Evolutionary conservation across 345 rosid genomes (phyloP), one percentile per base, ranked within the genome.

Genomic region (Punica granatum): DNA sequence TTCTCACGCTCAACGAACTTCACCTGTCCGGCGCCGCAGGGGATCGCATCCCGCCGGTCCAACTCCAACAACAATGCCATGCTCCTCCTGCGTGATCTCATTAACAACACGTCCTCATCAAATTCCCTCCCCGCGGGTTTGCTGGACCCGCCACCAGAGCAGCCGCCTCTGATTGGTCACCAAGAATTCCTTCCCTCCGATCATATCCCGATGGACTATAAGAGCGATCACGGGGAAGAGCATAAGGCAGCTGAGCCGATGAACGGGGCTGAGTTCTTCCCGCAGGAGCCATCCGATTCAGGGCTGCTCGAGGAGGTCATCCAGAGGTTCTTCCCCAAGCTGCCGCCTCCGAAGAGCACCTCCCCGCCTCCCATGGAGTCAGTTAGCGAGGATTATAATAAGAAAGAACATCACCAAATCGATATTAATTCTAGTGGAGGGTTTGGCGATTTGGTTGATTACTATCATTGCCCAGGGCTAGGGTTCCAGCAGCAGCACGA

Each of bases 221-320:
- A 23, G 32, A 58, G 15, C 51, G n/a, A 34, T 59, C 31, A 48
- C 51, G 7, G 16, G 32, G 32, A 34, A 49, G 61, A 39, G 25
- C 56, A 32, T n/a, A 33, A 6, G 69, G 46, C 28, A 26, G 30
- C 13, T 21, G 15, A 11, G 16, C 51, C 36, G 25, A 16, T 39
- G 26, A 49, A 36, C 34, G 36, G 51, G 32, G 23, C 64, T 71
- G 84, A 74, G 21, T 83, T 88, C 66, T 79, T 86, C 67, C 82
- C 83, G 0, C 78, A 80, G 70, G 92, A 87, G 34, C 34, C 85
- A 1, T 70, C 96, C 23, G 88, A 83, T 70, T 86, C 99, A 12
- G 99, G 99, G 7, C 72, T 94, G 44, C 68, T 94, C 48, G 92
- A 91, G 63, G 99, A 91, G 56, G 76, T 94, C 61, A 86, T 94